Conservation (phyloP, 768 basidiomycete species). For the Suillus fuscotomentosus region DNA sequence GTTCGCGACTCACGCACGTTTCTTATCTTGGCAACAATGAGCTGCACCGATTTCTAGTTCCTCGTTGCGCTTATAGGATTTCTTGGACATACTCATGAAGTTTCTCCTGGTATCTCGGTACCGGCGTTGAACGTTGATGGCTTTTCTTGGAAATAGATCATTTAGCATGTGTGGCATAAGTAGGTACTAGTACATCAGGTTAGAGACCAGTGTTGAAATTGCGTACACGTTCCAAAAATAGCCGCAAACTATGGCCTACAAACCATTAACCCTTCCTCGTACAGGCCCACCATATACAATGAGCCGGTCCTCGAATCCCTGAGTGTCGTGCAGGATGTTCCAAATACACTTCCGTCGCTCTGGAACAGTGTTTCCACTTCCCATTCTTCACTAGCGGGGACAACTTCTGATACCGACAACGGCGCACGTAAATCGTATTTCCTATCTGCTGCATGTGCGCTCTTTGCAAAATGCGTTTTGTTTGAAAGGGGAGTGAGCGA, state of each 20-base stretch:
- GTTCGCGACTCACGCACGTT: neutral
- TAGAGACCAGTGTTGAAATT: neutral
- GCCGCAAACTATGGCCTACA: slow-evolving; percentile 36
- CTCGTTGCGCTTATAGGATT: neutral
- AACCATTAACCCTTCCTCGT: slow-evolving; percentile 52
- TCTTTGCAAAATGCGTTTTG: neutral
- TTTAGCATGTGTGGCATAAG: neutral
- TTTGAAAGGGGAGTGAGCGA: slow-evolving; percentile 34
- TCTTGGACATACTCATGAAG: neutral
- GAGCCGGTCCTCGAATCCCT: slow-evolving; percentile 46
- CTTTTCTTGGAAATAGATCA: neutral
- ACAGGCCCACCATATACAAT: slow-evolving; percentile 58
- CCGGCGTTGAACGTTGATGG: neutral
- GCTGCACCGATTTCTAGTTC: neutral
- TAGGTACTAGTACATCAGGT: neutral
- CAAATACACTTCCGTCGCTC: slow-evolving; percentile 65
- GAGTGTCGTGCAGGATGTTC: slow-evolving; percentile 51
- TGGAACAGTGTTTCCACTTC: slow-evolving; percentile 67
- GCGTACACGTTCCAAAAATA: neutral
- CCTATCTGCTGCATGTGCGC: neutral
- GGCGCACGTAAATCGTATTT: slow-evolving; percentile 47
- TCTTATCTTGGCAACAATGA: neutral
- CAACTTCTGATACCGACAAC: slow-evolving; percentile 43
- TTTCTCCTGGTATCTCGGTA: neutral
- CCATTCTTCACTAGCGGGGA: slow-evolving; percentile 34